Conservation (phyloP, 306 rosid species). For the Gastrolobium bilobum region DNA sequence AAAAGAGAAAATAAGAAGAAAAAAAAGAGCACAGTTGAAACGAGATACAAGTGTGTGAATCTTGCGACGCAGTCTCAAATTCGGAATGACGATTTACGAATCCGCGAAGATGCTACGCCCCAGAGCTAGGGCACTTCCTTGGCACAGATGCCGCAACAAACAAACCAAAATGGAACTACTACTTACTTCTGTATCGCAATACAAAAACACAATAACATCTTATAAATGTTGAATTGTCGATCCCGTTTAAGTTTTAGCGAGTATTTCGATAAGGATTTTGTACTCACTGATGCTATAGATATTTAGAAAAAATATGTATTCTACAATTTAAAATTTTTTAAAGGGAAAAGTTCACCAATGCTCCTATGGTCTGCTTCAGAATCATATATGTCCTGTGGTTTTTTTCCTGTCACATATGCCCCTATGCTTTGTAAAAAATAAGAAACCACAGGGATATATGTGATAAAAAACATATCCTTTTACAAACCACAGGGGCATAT, state of each 20-base stretch:
- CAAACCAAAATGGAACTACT: neutral
- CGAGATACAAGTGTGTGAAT: neutral
- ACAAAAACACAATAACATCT: too few species aligned
- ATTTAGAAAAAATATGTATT: too few species aligned
- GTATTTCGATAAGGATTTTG: neutral
- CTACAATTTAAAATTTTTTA: too few species aligned
- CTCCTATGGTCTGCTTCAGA: too few species aligned
- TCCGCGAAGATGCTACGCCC: neutral
- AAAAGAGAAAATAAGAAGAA: neutral
- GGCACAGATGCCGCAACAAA: neutral
- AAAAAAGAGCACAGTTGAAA: neutral
- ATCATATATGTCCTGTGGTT: too few species aligned
- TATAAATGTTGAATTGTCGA: neutral
- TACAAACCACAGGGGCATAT: too few species aligned
- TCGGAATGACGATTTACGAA: neutral
- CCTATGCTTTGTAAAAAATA: too few species aligned
- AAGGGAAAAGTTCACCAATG: too few species aligned
- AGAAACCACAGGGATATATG: too few species aligned
- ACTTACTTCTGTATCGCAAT: neutral
- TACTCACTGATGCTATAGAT: too few species aligned
- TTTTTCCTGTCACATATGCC: too few species aligned
- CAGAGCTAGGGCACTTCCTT: constrained; percentile 14
- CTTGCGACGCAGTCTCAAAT: neutral
- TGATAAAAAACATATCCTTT: too few species aligned
- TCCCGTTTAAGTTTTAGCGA: neutral